A percentile compares a stretch with the other conserved stretches of the same genome.
Conservation (phyloP, 2,329 filamentous ascomycete species). For the Aureobasidium sp. region DNA sequence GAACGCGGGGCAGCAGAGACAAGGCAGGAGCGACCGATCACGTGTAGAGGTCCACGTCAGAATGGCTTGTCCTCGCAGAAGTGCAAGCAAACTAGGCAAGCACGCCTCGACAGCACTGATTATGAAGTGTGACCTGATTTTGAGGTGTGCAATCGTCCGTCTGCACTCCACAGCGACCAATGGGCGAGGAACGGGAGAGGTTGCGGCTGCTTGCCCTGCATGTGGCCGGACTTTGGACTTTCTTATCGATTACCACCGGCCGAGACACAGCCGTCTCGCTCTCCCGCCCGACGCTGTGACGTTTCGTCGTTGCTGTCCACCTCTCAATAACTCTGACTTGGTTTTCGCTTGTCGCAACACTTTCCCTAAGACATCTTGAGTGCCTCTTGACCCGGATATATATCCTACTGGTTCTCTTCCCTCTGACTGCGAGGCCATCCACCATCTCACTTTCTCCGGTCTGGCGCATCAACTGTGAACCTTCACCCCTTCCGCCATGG, state of each 20-base stretch:
- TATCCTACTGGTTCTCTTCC: neutral
- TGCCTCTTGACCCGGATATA: neutral
- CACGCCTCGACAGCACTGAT: too few species aligned
- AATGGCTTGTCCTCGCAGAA: neutral
- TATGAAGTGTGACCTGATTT: neutral
- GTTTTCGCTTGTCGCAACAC: slow-evolving; percentile 1
- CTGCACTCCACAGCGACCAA: neutral
- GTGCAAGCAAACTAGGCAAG: neutral
- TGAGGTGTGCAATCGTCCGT: neutral
- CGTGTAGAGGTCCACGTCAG: slow-evolving; percentile 3
- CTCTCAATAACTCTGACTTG: neutral
- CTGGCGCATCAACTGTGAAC: neutral
- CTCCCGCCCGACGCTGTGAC: neutral
- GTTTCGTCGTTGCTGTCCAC: neutral
- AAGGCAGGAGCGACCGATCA: slow-evolving; percentile 2
- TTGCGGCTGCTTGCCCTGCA: neutral
- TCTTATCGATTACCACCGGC: slow-evolving; percentile 1
- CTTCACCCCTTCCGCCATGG: slow-evolving; percentile 15
- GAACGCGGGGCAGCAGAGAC: slow-evolving; percentile 8
- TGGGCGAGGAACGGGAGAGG: neutral
- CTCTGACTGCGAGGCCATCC: neutral
- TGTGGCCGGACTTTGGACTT: neutral
- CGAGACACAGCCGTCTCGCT: slow-evolving; percentile 6
- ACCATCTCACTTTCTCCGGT: neutral
- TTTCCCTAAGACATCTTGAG: neutral